Percentiles rank a stretch among this genome's conserved stretches.
phyloP scores from a whole-genome alignment of 2,329 filamentous ascomycete genomes.

The Mollisiaceae sp. region DNA sequence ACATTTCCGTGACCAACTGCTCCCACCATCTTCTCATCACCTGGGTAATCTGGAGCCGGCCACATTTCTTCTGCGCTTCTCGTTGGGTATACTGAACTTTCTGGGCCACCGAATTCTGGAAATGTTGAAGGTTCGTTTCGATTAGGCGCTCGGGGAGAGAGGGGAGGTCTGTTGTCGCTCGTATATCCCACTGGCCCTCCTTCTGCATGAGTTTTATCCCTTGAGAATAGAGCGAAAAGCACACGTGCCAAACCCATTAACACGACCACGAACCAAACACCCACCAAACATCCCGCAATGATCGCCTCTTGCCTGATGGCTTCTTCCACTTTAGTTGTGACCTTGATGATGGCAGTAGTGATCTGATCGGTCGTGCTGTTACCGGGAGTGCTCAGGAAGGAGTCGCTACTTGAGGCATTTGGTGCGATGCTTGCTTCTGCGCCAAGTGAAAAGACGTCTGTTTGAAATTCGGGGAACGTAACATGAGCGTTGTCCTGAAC shows the following conservation, averaged over 20 bases:
- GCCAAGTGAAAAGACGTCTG: conserved; percentile 83
- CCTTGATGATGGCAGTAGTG: conserved; percentile 72
- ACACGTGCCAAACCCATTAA: conserved; percentile 75
- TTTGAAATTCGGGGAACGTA: conserved; percentile 75
- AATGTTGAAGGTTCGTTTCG: conserved; percentile 25
- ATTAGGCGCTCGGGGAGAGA: conserved; percentile 25
- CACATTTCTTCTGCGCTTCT: conserved; percentile 21
- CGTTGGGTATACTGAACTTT: conserved; percentile 25
- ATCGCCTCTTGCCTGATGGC: conserved; percentile 78
- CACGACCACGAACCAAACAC: conserved; percentile 79
- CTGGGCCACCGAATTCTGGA: conserved; percentile 34
- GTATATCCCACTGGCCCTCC: conserved; percentile 51
- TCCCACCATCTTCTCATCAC: conserved; percentile 32
- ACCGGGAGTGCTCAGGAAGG: conserved; percentile 79
- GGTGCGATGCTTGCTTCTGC: conserved; percentile 62
- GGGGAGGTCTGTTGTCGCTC: conserved; percentile 28
- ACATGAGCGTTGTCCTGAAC: conserved; percentile 86
- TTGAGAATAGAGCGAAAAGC: conserved; percentile 61
- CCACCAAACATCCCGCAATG: conserved; percentile 75
- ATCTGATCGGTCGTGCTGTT: conserved; percentile 81
- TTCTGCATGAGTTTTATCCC: conserved; percentile 65
- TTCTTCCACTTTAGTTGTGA: conserved; percentile 69
- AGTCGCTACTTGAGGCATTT: conserved; percentile 63
- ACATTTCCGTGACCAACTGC: conserved; percentile 31
- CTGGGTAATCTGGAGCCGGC: conserved; percentile 3